Base-by-base conservation (phyloP, 164 flowering plant genomes). In the Stephania cephalantha region DNA sequence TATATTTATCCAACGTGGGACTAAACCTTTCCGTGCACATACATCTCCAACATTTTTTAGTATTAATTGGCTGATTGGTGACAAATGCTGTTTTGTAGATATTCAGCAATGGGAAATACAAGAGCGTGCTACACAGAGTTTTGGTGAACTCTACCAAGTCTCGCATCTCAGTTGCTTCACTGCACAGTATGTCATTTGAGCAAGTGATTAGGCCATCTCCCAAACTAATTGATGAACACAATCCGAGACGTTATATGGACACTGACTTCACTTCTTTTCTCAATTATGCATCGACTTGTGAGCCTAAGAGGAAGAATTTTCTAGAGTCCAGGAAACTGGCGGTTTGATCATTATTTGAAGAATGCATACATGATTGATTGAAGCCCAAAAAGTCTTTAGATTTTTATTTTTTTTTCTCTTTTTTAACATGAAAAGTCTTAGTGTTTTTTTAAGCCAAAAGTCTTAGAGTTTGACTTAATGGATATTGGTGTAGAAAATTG, bases 31-130 rank as follows among this genome's bases (percentile, higher is more conserved):
- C 0, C 0, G 0, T 25, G 25, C 25, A 25, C 0, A 25, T 25
- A 25, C 25, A 25, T 25, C 25, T 25, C 25, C 25, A 25, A 25
- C 25, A 25, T 25, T 25, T 25, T 25, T 0, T 25, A 25, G 25
- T 25, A 25, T 25, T 25, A 35, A 35, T 35, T 35, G 2, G 42
- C 42, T 35, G 42, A 2, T 35, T 35, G 4, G 11, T 70, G 52
- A 20, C 31, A 53, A 13, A 65, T 67, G 55, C 15, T 45, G 55
- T 30, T 45, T 13, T 6, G 2, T 88, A 93, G 98, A 89, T 93
- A 79, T 91, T 89, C 55, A 94, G 98, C 87, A 94, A 94, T 64
- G 98, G 98, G 45, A 88, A 81, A 77, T 94, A 90, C 88, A 91
- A 86, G 83, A 94, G 98, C 68, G 90, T 91, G 71, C 46, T 91